phyloP scores from a whole-genome alignment of 2,329 filamentous ascomycete species.

The Thyridium curvatum region DNA sequence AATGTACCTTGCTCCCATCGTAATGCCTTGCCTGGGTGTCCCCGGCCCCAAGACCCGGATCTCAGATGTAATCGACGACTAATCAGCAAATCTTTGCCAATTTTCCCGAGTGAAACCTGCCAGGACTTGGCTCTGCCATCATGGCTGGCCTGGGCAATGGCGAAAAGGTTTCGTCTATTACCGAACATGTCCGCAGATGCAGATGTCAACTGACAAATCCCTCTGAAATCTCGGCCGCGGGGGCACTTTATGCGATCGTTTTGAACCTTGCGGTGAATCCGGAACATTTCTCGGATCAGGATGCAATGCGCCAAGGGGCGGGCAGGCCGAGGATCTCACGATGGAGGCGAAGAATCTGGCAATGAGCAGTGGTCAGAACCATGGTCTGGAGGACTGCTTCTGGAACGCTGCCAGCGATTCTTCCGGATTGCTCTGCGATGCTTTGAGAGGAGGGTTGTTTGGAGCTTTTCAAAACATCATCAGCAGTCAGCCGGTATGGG shows the following conservation, averaged over 20 bases:
- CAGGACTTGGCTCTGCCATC: too few relatives aligned
- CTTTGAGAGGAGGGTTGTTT: conserved; percentile 15
- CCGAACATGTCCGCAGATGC: conserved; percentile 3
- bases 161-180: too few relatives aligned
- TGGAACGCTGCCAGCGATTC: conserved; percentile 15
- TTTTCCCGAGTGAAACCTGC: too few relatives aligned
- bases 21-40: too few relatives aligned
- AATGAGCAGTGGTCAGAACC: conserved; percentile 11
- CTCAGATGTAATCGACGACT: too few relatives aligned
- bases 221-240: neutral
- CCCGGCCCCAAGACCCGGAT: too few relatives aligned
- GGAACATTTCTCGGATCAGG: conserved; percentile 4
- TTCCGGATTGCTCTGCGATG: conserved; percentile 5
- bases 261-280: conserved; percentile 4
- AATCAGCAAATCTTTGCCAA: too few relatives aligned
- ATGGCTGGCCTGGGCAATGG: too few relatives aligned
- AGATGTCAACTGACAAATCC: neutral
- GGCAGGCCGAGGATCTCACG: conserved; percentile 8
- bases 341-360: conserved; percentile 10
- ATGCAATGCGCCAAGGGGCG: conserved; percentile 5
- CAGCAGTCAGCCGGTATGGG: conserved; percentile 12
- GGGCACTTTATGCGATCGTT: conserved; percentile 2
- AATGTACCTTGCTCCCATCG: too few relatives aligned
- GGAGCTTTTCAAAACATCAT: neutral
- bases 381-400: conserved; percentile 15